Evolutionary conservation across 345 rosid genomes (phyloP).

Genomic region (Luvunga scandens): DNA sequence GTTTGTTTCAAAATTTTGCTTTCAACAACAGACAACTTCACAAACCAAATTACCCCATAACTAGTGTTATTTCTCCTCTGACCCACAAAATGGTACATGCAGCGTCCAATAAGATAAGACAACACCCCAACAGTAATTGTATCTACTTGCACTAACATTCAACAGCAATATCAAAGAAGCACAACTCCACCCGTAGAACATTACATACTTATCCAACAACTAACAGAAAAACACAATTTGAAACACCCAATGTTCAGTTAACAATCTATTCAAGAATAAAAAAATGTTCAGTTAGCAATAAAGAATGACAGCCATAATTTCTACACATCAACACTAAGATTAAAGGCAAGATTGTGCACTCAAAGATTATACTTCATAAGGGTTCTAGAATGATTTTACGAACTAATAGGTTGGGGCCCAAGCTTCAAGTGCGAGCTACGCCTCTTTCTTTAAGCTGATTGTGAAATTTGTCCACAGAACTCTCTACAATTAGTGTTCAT

Average conservation of each 20-base stretch:
- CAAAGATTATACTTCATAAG: neutral
- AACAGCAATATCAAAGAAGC: neutral
- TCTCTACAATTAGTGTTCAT: neutral
- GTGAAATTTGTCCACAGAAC: neutral
- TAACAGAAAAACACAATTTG: neutral
- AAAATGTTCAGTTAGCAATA: neutral
- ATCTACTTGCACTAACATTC: neutral
- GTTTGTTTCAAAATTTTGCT: slow-evolving; percentile 40
- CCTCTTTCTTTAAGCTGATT: neutral
- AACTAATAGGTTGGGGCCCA: neutral
- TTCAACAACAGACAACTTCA: slow-evolving; percentile 22
- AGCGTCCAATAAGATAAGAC: neutral
- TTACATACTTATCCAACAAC: neutral
- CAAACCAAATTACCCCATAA: slow-evolving; percentile 20
- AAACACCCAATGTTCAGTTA: neutral
- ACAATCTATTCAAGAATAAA: neutral
- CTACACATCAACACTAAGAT: neutral
- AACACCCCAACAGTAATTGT: neutral
- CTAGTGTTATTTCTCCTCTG: slow-evolving; percentile 8
- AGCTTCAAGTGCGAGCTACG: neutral
- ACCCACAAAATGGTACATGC: slow-evolving; percentile 12
- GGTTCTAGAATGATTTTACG: neutral
- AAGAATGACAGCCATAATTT: neutral
- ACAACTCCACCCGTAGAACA: neutral
- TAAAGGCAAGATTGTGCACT: neutral